Evolutionary conservation across 352 stramenopile species (phyloP).

Genomic region (Albugo candida): DNA sequence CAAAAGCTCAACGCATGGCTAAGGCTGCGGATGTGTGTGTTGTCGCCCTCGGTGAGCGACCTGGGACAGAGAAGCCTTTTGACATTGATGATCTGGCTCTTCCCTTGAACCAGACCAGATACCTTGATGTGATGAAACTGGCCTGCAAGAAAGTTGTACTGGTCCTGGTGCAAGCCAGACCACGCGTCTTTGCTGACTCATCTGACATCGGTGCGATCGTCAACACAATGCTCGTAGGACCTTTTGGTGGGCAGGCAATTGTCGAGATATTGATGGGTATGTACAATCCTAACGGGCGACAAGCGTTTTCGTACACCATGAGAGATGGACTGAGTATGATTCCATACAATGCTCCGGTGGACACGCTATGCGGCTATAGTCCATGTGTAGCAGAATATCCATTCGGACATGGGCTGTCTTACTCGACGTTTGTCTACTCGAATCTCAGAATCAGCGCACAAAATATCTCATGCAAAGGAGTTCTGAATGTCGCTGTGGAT

Average conservation of each 20-base stretch:
- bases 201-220: slow-evolving; percentile 21
- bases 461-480: slow-evolving; percentile 7
- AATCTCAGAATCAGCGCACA: slow-evolving; percentile 18
- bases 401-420: slow-evolving; percentile 24
- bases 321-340: slow-evolving; percentile 31
- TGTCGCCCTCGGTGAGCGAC: slow-evolving; percentile 16
- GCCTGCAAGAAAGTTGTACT: slow-evolving; percentile 39
- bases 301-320: slow-evolving; percentile 40
- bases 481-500: slow-evolving; percentile 20
- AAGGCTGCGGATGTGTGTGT: slow-evolving; percentile 10
- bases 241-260: slow-evolving; percentile 28
- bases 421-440: slow-evolving; percentile 26
- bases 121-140: slow-evolving; percentile 18
- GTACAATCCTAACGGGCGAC: slow-evolving; percentile 28
- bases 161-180: slow-evolving; percentile 42
- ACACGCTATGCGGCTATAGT: slow-evolving; percentile 55
- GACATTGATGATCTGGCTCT: slow-evolving; percentile 27
- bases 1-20: slow-evolving; percentile 10
- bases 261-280: slow-evolving; percentile 28
- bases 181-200: slow-evolving; percentile 19
- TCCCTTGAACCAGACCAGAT: slow-evolving; percentile 21
- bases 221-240: slow-evolving; percentile 28
- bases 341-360: slow-evolving; percentile 19
- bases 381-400: slow-evolving; percentile 45
- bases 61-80: slow-evolving; percentile 34